Conservation (phyloP, 441 rosid genomes). For the Omphalea diandra region DNA sequence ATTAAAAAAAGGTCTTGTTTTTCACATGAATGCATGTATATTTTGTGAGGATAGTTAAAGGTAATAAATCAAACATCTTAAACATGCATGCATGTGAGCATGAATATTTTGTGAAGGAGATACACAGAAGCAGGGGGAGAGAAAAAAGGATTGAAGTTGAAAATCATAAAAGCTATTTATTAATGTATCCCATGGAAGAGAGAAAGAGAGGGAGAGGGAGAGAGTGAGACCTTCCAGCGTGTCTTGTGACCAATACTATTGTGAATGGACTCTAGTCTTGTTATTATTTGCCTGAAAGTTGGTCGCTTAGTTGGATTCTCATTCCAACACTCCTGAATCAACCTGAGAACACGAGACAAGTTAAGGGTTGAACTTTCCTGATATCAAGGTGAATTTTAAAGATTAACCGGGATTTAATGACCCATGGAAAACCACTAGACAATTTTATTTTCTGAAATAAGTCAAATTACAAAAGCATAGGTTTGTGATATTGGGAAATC, state of each 20-base stretch:
- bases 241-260: constrained; percentile 52
- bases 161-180: too few relatives aligned
- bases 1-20: background rate
- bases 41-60: too few relatives aligned
- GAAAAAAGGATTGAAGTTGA: background rate
- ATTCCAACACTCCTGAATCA: constrained; percentile 91
- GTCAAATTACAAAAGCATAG: too few relatives aligned
- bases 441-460: background rate
- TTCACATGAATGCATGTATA: too few relatives aligned
- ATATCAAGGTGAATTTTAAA: background rate
- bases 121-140: background rate
- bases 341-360: constrained; percentile 38
- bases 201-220: too few relatives aligned
- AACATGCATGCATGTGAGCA: too few relatives aligned
- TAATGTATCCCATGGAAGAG: too few relatives aligned
- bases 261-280: constrained; percentile 57
- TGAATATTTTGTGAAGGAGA: too few relatives aligned
- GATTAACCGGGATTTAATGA: background rate
- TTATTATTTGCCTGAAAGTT: constrained; percentile 68
- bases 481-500: too few relatives aligned
- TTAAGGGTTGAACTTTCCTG: background rate
- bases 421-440: background rate
- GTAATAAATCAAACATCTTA: too few relatives aligned
- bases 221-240: constrained; percentile 67
- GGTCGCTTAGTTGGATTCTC: constrained; percentile 84